Percentiles rank a stretch among this genome's conserved stretches.
phyloP scores from a whole-genome alignment of 2,329 filamentous ascomycete genomes.

The Delphinella strobiligena region DNA sequence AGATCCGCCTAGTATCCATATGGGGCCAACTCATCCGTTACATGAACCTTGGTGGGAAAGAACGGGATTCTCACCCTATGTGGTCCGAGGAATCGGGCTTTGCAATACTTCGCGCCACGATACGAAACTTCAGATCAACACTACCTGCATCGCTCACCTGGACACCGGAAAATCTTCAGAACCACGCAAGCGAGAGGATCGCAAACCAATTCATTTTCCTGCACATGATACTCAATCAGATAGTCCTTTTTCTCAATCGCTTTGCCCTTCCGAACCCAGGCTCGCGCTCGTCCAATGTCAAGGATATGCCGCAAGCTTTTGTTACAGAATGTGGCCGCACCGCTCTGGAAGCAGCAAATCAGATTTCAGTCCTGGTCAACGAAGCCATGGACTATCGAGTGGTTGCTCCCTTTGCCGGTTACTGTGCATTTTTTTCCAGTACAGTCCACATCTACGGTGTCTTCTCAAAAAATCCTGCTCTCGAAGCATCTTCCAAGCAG shows the following conservation, averaged over 20 bases:
- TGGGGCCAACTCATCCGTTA: slow-evolving; percentile 89
- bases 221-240: slow-evolving; percentile 82
- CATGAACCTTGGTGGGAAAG: slow-evolving; percentile 78
- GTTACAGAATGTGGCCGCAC: slow-evolving; percentile 61
- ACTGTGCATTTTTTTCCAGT: slow-evolving; percentile 85
- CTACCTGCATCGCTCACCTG: slow-evolving; percentile 66
- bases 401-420: slow-evolving; percentile 85
- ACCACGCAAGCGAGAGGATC: slow-evolving; percentile 71
- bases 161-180: slow-evolving; percentile 67
- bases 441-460: slow-evolving; percentile 91
- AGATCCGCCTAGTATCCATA: slow-evolving; percentile 70
- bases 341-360: slow-evolving; percentile 72
- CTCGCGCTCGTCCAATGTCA: slow-evolving; percentile 40
- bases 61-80: slow-evolving; percentile 62
- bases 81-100: slow-evolving; percentile 77
- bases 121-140: slow-evolving; percentile 54
- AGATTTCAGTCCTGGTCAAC: slow-evolving; percentile 72
- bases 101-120: slow-evolving; percentile 54
- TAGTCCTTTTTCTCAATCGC: slow-evolving; percentile 77
- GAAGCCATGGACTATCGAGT: slow-evolving; percentile 71
- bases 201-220: slow-evolving; percentile 88
- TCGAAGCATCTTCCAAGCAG: slow-evolving; percentile 68
- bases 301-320: slow-evolving; percentile 67
- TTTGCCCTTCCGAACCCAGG: slow-evolving; percentile 64
- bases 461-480: slow-evolving; percentile 67